These are phyloP conservation scores for Fraxinus sp. DNA, from an alignment of 305 asterid species.

Conservation along the genomic window DNA sequence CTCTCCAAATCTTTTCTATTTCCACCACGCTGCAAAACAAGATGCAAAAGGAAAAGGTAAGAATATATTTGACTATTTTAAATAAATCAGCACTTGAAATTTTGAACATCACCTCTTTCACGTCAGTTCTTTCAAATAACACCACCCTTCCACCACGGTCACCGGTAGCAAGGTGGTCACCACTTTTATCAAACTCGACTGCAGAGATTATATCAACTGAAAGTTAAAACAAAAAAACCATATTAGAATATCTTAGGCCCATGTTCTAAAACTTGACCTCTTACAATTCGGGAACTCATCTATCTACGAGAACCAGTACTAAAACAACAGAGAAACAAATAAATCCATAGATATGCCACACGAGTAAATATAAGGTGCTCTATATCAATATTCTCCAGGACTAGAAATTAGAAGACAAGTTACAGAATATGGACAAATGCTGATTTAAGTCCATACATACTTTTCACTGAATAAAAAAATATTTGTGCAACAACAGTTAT, in stretches of 20 bases:
- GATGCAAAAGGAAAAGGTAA: conserved; percentile 22
- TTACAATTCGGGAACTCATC: not conserved
- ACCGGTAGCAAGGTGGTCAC: conserved; percentile 97
- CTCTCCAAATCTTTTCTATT: conserved; percentile 83
- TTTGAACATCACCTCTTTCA: conserved; percentile 63
- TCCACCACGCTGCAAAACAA: conserved; percentile 60
- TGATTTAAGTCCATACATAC: not conserved
- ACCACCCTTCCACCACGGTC: conserved; percentile 99
- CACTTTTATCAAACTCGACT: conserved; percentile 90
- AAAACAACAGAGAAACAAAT: not conserved
- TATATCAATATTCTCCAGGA: not conserved
- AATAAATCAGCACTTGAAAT: conserved; percentile 14
- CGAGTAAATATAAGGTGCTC: not conserved
- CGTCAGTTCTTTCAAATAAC: conserved; percentile 84
- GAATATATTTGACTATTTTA: conserved; percentile 11
- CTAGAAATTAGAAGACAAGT: not conserved
- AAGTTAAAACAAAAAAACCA: conserved; percentile 27
- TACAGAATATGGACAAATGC: not conserved
- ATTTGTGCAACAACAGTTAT: not conserved
- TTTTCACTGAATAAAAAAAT: not conserved
- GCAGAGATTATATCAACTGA: conserved; percentile 97
- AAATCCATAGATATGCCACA: not conserved
- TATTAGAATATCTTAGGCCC: conserved; percentile 16
- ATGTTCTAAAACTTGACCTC: not conserved
- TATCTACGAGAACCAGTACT: conserved; percentile 1